These are phyloP conservation scores for Fusarium palustre DNA, from an alignment of 2,329 filamentous ascomycete genomes.

Conservation along the genomic window DNA sequence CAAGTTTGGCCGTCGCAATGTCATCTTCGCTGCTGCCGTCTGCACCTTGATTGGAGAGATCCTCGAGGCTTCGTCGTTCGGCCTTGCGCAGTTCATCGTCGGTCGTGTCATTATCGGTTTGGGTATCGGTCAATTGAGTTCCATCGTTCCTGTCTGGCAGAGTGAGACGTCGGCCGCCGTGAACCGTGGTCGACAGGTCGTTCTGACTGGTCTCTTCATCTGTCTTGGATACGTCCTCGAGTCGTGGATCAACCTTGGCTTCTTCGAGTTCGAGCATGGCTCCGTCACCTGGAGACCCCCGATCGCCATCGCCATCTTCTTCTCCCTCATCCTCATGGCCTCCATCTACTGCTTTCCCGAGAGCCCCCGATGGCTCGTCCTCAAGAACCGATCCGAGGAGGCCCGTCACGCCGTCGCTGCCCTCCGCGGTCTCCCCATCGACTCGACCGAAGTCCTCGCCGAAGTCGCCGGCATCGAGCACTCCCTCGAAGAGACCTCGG, in stretches of 20 bases:
- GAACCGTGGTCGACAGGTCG: slow-evolving; percentile 59
- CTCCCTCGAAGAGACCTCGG: slow-evolving; percentile 58
- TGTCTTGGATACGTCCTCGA: slow-evolving; percentile 55
- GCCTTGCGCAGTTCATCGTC: slow-evolving; percentile 51
- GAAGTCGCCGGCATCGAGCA: slow-evolving; percentile 62
- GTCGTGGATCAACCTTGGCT: slow-evolving; percentile 61
- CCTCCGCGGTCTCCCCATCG: slow-evolving; percentile 53
- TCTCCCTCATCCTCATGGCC: slow-evolving; percentile 50
- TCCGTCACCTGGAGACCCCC: slow-evolving; percentile 55
- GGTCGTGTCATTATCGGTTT: slow-evolving; percentile 65
- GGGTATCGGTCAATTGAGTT: slow-evolving; percentile 65
- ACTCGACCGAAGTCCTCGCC: slow-evolving; percentile 53
- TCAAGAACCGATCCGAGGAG: slow-evolving; percentile 49
- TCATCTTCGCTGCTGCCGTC: slow-evolving; percentile 64
- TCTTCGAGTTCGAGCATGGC: slow-evolving; percentile 48
- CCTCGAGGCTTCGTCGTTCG: slow-evolving; percentile 65
- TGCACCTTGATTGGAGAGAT: slow-evolving; percentile 65
- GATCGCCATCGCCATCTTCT: slow-evolving; percentile 52
- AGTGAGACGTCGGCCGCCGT: slow-evolving; percentile 63
- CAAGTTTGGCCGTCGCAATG: slow-evolving; percentile 66
- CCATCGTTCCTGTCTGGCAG: slow-evolving; percentile 66
- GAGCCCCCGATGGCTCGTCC: slow-evolving; percentile 53
- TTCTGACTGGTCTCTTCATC: slow-evolving; percentile 66
- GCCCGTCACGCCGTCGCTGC: slow-evolving; percentile 52
- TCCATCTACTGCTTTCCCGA: slow-evolving; percentile 54